A percentile compares a stretch with the other conserved stretches of the same genome.
Evolutionary conservation across 768 basidiomycete species (phyloP).

Genomic region (Suillus variegatus): DNA sequence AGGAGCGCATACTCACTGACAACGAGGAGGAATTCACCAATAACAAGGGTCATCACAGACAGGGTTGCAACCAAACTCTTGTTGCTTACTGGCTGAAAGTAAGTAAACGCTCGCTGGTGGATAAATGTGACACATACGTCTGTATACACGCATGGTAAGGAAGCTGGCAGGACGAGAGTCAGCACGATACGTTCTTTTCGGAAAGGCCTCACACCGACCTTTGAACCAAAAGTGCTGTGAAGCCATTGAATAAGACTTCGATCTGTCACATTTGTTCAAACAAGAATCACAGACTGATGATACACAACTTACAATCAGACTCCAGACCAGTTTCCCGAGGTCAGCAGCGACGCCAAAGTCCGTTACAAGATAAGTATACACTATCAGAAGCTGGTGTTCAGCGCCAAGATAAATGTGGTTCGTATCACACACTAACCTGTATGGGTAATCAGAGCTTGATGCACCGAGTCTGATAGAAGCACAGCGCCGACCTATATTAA

Average conservation of each 20-base stretch:
- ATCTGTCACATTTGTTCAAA: slow-evolving; percentile 32
- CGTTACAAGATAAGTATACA: slow-evolving; percentile 50
- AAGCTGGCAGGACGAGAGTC: slow-evolving; percentile 35
- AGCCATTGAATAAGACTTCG: slow-evolving; percentile 50
- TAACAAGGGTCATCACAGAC: slow-evolving; percentile 35
- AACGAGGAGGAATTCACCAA: slow-evolving; percentile 36
- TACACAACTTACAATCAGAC: slow-evolving; percentile 19
- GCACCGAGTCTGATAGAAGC: slow-evolving; percentile 51
- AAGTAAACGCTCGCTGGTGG: not conserved
- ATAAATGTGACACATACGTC: slow-evolving; percentile 35
- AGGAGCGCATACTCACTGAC: slow-evolving; percentile 15
- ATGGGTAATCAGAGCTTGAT: slow-evolving; percentile 57
- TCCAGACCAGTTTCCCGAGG: slow-evolving; percentile 42
- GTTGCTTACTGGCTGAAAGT: slow-evolving; percentile 46
- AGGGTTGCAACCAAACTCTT: slow-evolving; percentile 38
- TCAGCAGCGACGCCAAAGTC: slow-evolving; percentile 33
- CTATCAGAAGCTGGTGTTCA: slow-evolving; percentile 27
- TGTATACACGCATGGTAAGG: slow-evolving; percentile 51
- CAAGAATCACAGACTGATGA: not conserved
- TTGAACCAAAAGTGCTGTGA: slow-evolving; percentile 55
- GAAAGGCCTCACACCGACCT: not conserved
- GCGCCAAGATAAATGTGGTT: not conserved
- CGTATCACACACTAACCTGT: slow-evolving; percentile 33
- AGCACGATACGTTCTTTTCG: not conserved
- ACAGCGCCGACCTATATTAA: slow-evolving; percentile 46